Percentiles rank a stretch among this genome's conserved stretches.
Evolutionary conservation across 139 green algal genomes (phyloP).

Genomic region (Asterochloris erici): DNA sequence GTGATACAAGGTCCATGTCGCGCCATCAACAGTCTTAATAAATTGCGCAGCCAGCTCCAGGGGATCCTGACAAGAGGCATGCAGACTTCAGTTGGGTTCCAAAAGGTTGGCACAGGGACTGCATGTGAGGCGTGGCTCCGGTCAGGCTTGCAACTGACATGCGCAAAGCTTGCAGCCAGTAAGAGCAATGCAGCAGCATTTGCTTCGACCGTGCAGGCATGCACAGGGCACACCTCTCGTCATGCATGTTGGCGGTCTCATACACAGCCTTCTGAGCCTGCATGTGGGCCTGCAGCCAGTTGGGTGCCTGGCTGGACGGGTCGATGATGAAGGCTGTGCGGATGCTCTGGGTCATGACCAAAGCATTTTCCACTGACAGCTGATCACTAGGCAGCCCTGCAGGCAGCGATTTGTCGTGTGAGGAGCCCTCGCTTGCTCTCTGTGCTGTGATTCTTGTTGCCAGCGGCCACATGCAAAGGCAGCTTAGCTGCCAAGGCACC

Average conservation of each 20-base stretch:
- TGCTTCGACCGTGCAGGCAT: neutral
- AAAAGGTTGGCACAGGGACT: too few relatives aligned
- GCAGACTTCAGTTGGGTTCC: too few relatives aligned
- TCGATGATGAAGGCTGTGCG: slow-evolving; percentile 73
- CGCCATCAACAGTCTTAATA: too few relatives aligned
- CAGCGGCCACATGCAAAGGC: too few relatives aligned
- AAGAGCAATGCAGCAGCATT: neutral
- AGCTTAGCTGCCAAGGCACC: too few relatives aligned
- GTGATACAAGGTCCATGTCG: too few relatives aligned
- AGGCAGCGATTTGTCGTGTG: neutral
- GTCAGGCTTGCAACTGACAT: too few relatives aligned
- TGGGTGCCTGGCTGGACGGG: slow-evolving; percentile 55
- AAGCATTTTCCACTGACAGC: slow-evolving; percentile 69
- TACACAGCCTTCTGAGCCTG: slow-evolving; percentile 19
- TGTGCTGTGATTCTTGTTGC: too few relatives aligned
- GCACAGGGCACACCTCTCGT: slow-evolving; percentile 22
- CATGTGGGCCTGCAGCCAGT: slow-evolving; percentile 65
- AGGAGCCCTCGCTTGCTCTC: neutral
- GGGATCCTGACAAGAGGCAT: too few relatives aligned
- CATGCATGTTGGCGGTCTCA: slow-evolving; percentile 57
- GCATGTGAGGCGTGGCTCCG: too few relatives aligned
- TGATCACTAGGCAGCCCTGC: slow-evolving; percentile 58
- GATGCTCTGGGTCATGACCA: slow-evolving; percentile 50
- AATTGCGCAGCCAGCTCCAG: too few relatives aligned
- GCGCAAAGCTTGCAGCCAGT: too few relatives aligned